phyloP scores from a whole-genome alignment of 441 rosid genomes.

The Melastoma candidum region DNA sequence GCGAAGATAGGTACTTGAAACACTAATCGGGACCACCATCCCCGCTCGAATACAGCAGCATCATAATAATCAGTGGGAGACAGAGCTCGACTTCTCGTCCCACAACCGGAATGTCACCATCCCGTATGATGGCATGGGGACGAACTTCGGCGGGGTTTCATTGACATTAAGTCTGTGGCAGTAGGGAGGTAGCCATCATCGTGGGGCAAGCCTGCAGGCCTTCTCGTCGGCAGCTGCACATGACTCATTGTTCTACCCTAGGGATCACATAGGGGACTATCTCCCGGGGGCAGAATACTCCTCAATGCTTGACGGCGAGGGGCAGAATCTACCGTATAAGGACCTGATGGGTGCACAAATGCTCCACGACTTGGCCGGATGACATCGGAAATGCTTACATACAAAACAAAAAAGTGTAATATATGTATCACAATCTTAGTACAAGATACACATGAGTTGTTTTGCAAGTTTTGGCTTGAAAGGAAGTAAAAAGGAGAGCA shows the following conservation, averaged over 20 bases:
- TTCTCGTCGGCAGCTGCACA: conserved; percentile 53
- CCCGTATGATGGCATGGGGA: too few relatives aligned
- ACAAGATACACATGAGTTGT: too few relatives aligned
- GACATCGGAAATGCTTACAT: too few relatives aligned
- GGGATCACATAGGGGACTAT: conserved; percentile 72
- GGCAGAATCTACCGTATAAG: conserved; percentile 77
- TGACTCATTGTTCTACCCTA: conserved; percentile 55
- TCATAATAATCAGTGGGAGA: conserved; percentile 22
- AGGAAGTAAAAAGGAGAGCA: too few relatives aligned
- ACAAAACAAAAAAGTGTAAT: too few relatives aligned
- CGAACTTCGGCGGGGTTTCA: conserved; percentile 54
- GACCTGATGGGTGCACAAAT: conserved; percentile 92
- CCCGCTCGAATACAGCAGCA: conserved; percentile 23
- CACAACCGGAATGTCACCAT: conserved; percentile 38
- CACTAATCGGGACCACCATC: neutral
- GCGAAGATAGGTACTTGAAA: neutral
- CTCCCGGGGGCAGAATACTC: conserved; percentile 47
- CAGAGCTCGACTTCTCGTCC: conserved; percentile 63
- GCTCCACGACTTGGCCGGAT: conserved; percentile 86
- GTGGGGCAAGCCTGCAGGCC: conserved; percentile 48
- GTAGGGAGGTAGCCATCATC: conserved; percentile 33
- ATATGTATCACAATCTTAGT: too few relatives aligned
- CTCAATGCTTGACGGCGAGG: conserved; percentile 70
- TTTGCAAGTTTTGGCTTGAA: too few relatives aligned
- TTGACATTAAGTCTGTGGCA: conserved; percentile 89